Base-by-base conservation (phyloP, 1,139 yeast genomes). In the Magnusiomyces magnusii region DNA sequence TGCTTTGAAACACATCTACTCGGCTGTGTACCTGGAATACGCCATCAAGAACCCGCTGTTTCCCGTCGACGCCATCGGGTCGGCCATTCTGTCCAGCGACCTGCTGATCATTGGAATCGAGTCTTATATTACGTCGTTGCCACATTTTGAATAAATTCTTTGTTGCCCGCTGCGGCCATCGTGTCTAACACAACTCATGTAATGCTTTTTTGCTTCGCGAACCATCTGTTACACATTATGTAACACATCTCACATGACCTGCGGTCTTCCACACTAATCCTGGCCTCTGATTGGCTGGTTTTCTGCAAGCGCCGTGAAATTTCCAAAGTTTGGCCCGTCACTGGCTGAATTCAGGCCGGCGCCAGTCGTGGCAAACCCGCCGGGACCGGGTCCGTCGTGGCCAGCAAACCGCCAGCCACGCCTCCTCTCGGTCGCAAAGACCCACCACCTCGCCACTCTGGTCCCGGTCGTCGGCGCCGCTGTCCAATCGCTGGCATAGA, bases 1-100 rank as follows among this genome's bases (percentile, higher is more conserved):
- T 15, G 83, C 82, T 17, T 75, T 92, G 59, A 81, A 82, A 69
- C 85, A 85, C 64, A 78, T 93, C 47, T 90, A 89, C 73, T 77
- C 83, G 25, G 79, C 82, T 51, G 77, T 85, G 44, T 92, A 85
- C 70, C 79, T 89, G 58, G 84, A 82, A 60, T 80, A 80, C 63
- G 85, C 92, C 19, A 87, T 85, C 28, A 80, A 83, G 68, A 92
- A 92, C 58, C 75, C 75, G 15, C 61, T 73, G 53, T 68, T 73
- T 51, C 75, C 76, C 2, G 63, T 71, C n/a, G 75, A 73, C 57
- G 73, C 73, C 56, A 50, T 69, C 1, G 25, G 41, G 5, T 67
- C 66, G 1, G 71, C 65, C 5, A 72, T 71, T 10, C 71, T 76
- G n/a, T 69, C 72, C 57, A 76, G 75, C 61, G 77, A 75, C 62